Conservation (phyloP, 2,329 filamentous ascomycete genomes). For the Macrophomina pseudophaseolina region DNA sequence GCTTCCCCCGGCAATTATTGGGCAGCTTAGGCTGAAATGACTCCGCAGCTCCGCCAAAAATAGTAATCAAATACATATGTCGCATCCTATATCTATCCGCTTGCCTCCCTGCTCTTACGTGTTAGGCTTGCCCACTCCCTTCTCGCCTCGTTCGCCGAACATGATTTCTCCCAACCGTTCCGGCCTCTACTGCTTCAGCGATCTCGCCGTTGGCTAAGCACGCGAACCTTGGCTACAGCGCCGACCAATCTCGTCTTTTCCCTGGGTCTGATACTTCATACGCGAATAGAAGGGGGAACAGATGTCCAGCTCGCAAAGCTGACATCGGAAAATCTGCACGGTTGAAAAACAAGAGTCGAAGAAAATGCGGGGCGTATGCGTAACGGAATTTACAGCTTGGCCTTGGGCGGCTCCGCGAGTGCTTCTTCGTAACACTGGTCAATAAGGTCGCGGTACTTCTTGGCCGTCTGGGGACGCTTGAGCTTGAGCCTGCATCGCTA, state of each 20-base stretch:
- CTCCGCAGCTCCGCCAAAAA: neutral
- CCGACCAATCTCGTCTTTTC: neutral
- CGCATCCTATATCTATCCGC: neutral
- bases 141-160: neutral
- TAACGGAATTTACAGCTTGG: slow-evolving; percentile 52
- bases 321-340: neutral
- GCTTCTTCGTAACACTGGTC: slow-evolving; percentile 67
- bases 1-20: neutral
- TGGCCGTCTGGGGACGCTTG: slow-evolving; percentile 71
- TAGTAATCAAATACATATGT: neutral
- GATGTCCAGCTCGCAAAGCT: neutral
- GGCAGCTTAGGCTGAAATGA: neutral
- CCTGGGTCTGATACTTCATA: neutral
- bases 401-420: slow-evolving; percentile 47
- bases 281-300: neutral
- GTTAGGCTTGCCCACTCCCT: neutral
- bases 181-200: neutral
- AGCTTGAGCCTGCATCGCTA: slow-evolving; percentile 64
- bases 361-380: neutral
- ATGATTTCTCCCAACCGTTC: no score
- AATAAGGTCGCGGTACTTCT: slow-evolving; percentile 62
- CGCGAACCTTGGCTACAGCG: neutral
- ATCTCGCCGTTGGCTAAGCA: neutral
- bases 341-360: neutral
- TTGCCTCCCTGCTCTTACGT: neutral